These are phyloP conservation scores for Cutaneotrichosporon curvatum DNA, from an alignment of 1,284 basidiomycete genomes.

Conservation along the genomic window DNA sequence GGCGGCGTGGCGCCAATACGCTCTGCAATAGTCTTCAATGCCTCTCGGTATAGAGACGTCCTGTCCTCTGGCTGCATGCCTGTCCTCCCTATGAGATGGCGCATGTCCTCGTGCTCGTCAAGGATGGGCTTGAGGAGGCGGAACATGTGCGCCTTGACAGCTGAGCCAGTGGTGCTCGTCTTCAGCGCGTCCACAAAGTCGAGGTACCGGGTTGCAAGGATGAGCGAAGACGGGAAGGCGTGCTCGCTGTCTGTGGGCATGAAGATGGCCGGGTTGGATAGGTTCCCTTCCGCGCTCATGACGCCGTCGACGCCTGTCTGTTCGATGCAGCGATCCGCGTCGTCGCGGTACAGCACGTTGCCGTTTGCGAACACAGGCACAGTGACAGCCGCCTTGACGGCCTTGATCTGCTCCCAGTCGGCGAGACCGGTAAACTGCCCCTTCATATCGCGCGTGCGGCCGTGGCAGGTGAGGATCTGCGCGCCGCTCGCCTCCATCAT, in stretches of 20 bases:
- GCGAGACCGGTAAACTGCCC: conserved; percentile 72
- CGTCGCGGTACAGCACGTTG: conserved; percentile 78
- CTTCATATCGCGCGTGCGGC: conserved; percentile 82
- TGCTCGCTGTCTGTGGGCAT: conserved; percentile 44
- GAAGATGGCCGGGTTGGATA: conserved; percentile 90
- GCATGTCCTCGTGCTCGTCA: conserved; percentile 60
- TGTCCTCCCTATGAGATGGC: conserved; percentile 51
- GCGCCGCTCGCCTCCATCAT: conserved; percentile 94
- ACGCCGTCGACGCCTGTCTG: conserved; percentile 82
- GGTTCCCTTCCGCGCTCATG: conserved; percentile 91
- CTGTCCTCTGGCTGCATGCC: conserved; percentile 33
- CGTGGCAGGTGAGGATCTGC: conserved; percentile 90
- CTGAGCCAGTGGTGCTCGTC: conserved; percentile 65
- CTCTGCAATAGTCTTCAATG: conserved; percentile 61
- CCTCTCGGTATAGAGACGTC: conserved; percentile 47
- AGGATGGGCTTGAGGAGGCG: conserved; percentile 79
- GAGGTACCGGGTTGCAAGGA: conserved; percentile 79
- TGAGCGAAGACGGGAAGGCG: conserved; percentile 56
- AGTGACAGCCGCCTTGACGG: conserved; percentile 77
- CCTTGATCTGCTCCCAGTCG: conserved; percentile 74
- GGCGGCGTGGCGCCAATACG: conserved; percentile 55
- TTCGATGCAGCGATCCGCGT: conserved; percentile 68
- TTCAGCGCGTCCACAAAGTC: conserved; percentile 65
- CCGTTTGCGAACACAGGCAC: conserved; percentile 96
- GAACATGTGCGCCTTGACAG: conserved; percentile 88